A percentile compares a stretch with the other conserved stretches of the same genome.
Evolutionary conservation across 148 eudicot genomes (phyloP).

Genomic region (Rheum nobile): DNA sequence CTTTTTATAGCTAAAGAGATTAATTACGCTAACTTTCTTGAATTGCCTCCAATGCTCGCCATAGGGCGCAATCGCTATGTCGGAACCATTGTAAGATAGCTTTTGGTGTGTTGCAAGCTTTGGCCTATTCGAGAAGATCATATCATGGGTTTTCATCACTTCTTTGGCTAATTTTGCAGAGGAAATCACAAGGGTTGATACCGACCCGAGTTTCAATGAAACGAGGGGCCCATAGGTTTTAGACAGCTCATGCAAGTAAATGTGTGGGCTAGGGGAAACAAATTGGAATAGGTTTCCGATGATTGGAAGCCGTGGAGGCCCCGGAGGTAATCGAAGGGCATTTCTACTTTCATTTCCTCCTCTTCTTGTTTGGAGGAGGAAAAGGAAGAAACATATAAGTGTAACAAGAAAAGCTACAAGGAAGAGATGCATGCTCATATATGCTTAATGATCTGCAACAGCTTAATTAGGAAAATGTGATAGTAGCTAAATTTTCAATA

Average conservation of each 20-base stretch:
- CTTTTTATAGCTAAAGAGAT: conserved; percentile 18
- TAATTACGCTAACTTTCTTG: conserved; percentile 15
- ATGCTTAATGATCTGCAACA: background rate
- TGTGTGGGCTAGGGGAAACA: background rate
- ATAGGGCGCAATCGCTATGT: conserved; percentile 16
- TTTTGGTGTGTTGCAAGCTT: background rate
- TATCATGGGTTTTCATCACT: background rate
- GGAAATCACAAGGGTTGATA: background rate
- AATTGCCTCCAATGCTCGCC: conserved; percentile 13
- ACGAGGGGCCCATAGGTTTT: background rate
- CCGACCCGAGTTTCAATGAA: background rate
- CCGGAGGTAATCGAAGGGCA: background rate
- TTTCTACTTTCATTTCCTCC: background rate
- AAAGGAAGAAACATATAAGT: background rate
- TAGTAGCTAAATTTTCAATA: too few relatives aligned
- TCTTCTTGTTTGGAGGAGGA: background rate
- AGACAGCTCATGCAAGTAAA: background rate
- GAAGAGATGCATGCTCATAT: background rate
- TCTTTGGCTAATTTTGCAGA: background rate
- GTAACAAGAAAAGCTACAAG: background rate
- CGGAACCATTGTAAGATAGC: conserved; percentile 14
- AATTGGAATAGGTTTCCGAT: background rate
- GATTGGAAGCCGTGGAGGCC: background rate
- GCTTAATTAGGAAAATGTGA: too few relatives aligned
- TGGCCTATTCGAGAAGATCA: background rate